These are phyloP conservation scores for Yamadazyma akitaensis DNA, from an alignment of 805 yeast genomes.

Conservation along the genomic window DNA sequence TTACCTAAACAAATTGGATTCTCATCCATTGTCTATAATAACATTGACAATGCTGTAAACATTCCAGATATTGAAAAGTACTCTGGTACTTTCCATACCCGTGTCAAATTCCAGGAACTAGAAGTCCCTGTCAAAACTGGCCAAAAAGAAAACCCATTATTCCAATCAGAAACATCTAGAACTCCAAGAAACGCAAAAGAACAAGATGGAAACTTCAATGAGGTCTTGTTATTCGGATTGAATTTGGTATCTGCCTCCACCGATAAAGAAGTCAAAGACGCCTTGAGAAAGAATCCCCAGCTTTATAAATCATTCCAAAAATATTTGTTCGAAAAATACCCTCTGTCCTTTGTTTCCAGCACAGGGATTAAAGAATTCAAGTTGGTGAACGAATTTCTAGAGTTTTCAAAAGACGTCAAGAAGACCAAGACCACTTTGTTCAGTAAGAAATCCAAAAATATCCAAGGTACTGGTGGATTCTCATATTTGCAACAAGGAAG, in stretches of 20 bases:
- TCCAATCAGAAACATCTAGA: slow-evolving; percentile 29
- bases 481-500: slow-evolving; percentile 69
- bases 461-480: slow-evolving; percentile 75
- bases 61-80: slow-evolving; percentile 70
- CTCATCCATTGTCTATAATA: slow-evolving; percentile 59
- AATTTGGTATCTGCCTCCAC: slow-evolving; percentile 29
- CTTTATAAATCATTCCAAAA: slow-evolving; percentile 52
- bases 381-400: slow-evolving; percentile 33
- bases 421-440: slow-evolving; percentile 18
- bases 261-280: slow-evolving; percentile 24
- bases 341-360: slow-evolving; percentile 27
- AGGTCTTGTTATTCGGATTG: slow-evolving; percentile 29
- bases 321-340: slow-evolving; percentile 53
- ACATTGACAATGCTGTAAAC: slow-evolving; percentile 62
- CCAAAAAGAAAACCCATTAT: slow-evolving; percentile 39
- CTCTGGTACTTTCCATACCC: slow-evolving; percentile 56
- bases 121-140: slow-evolving; percentile 47
- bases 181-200: slow-evolving; percentile 17
- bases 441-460: slow-evolving; percentile 11
- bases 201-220: slow-evolving; percentile 14
- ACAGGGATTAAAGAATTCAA: slow-evolving; percentile 21
- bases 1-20: slow-evolving; percentile 61
- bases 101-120: slow-evolving; percentile 65
- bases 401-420: slow-evolving; percentile 16
- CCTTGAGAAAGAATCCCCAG: slow-evolving; percentile 41